These are phyloP conservation scores for Solanum chiquidenum DNA, from an alignment of 257 asterid species.

Conservation along the genomic window DNA sequence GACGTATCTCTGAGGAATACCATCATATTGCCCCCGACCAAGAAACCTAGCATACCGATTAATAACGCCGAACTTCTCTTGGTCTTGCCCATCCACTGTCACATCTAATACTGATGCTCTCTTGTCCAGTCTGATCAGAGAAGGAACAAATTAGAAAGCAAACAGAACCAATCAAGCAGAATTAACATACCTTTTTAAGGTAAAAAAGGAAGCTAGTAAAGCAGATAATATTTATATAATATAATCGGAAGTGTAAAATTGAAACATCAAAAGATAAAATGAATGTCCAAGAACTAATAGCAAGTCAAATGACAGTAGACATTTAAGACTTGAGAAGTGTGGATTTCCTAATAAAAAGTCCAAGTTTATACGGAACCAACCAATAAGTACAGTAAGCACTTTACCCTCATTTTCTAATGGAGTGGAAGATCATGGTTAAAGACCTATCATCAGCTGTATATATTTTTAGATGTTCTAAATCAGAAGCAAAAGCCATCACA, in stretches of 20 bases:
- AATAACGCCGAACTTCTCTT: slow-evolving; percentile 69
- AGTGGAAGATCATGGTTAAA: neutral
- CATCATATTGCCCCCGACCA: slow-evolving; percentile 67
- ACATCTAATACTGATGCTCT: slow-evolving; percentile 61
- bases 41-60: slow-evolving; percentile 78
- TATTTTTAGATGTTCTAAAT: neutral
- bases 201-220: neutral
- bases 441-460: neutral
- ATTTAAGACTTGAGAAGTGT: neutral
- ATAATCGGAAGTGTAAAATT: neutral
- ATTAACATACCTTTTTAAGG: neutral
- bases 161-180: neutral
- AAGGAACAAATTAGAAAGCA: neutral
- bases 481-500: neutral
- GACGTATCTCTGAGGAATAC: slow-evolving; percentile 59
- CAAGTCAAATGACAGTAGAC: neutral
- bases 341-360: neutral
- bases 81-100: slow-evolving; percentile 70
- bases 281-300: neutral
- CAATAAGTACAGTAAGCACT: neutral
- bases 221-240: neutral
- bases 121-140: slow-evolving; percentile 59
- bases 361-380: neutral
- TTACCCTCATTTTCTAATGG: neutral
- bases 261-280: neutral